These are phyloP conservation scores for Talaromyces sp. DNA, from an alignment of 2,329 filamentous ascomycete species.

Conservation along the genomic window DNA sequence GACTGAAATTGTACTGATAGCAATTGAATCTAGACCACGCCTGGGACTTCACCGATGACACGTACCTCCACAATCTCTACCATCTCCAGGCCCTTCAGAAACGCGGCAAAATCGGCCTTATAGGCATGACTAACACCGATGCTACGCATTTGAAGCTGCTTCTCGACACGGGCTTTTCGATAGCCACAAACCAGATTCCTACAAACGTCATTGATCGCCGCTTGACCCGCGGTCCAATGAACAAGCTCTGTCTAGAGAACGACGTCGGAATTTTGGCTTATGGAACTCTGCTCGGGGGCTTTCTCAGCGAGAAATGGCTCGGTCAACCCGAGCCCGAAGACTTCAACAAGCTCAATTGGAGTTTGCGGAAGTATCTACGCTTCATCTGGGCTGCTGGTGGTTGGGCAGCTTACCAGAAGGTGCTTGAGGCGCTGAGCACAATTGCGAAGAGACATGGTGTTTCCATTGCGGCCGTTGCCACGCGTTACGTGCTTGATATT, in stretches of 20 bases:
- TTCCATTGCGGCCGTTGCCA: constrained; percentile 1
- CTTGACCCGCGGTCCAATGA: background rate
- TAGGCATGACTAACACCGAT: constrained; percentile 3
- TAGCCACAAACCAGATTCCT: constrained; percentile 4
- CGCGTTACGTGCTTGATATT: constrained; percentile 3
- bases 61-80: background rate
- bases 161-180: background rate
- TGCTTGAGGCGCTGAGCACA: background rate
- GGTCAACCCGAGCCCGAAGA: background rate
- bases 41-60: background rate
- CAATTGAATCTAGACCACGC: background rate
- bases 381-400: constrained; percentile 6
- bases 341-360: background rate
- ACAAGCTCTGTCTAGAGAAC: background rate
- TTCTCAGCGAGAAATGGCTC: background rate
- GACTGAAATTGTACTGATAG: no score
- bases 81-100: background rate
- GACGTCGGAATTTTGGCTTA: background rate
- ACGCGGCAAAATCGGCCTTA: constrained; percentile 2
- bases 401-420: background rate
- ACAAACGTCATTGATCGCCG: background rate
- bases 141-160: constrained; percentile 4
- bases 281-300: background rate
- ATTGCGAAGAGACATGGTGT: background rate
- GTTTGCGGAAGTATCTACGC: constrained; percentile 1